A percentile compares a stretch with the other conserved stretches of the same genome.
phyloP scores from a whole-genome alignment of 2,329 filamentous ascomycete genomes.

The Sodiomyces alkalinus region DNA sequence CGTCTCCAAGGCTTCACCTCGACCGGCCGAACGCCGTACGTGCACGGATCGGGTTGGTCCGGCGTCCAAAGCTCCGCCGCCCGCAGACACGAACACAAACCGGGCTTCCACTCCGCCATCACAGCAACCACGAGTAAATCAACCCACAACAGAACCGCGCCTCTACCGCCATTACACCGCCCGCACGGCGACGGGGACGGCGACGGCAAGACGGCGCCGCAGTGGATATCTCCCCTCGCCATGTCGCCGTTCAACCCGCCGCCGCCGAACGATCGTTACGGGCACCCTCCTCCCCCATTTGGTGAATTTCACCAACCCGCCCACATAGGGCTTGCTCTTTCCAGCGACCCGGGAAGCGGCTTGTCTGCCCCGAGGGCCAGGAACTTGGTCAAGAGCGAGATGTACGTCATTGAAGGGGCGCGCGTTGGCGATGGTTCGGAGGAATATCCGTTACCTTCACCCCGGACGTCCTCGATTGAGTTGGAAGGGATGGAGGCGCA shows the following conservation, averaged over 20 bases:
- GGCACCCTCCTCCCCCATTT: too few relatives aligned
- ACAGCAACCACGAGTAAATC: too few relatives aligned
- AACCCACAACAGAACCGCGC: too few relatives aligned
- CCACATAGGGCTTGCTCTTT: too few relatives aligned
- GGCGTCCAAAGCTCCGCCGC: slow-evolving; percentile 13
- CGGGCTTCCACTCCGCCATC: slow-evolving; percentile 19
- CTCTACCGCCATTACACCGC: too few relatives aligned
- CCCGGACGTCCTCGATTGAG: slow-evolving; percentile 11
- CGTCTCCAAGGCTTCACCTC: slow-evolving; percentile 30
- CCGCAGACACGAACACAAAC: slow-evolving; percentile 16
- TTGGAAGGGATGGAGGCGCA: slow-evolving; percentile 10
- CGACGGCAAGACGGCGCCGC: slow-evolving; percentile 1
- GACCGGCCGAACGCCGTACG: slow-evolving; percentile 18
- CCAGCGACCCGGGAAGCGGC: too few relatives aligned
- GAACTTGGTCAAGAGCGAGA: slow-evolving; percentile 16
- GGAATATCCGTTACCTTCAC: slow-evolving; percentile 9
- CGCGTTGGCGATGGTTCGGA: slow-evolving; percentile 9
- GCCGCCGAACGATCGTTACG: slow-evolving; percentile 1
- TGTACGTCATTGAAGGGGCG: slow-evolving; percentile 19
- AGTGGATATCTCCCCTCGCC: neutral
- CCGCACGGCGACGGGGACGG: too few relatives aligned
- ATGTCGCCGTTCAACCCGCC: slow-evolving; percentile 1
- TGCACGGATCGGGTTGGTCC: slow-evolving; percentile 15
- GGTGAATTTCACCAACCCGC: too few relatives aligned
- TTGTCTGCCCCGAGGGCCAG: neutral